Evolutionary conservation across 305 asterid genomes (phyloP).

Genomic region (Striga hermonthica): DNA sequence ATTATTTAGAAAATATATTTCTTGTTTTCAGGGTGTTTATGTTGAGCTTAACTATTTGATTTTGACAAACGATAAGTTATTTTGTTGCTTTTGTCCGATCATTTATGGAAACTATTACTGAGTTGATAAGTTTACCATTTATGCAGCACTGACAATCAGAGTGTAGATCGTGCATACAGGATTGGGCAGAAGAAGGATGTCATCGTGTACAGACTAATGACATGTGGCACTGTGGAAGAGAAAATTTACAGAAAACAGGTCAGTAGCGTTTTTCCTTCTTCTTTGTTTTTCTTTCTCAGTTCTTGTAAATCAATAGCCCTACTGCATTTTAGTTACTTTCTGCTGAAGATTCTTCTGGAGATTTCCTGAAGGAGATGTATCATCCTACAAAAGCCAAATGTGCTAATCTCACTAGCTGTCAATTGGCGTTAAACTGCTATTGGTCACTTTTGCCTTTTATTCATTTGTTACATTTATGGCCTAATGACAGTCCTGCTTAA

Average conservation of each 20-base stretch:
- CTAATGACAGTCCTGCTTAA: constrained; percentile 16
- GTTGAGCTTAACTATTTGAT: constrained; percentile 19
- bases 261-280: constrained; percentile 4
- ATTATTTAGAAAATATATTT: background rate
- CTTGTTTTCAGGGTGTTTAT: constrained; percentile 10
- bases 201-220: constrained; percentile 89
- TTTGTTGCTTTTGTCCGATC: constrained; percentile 2
- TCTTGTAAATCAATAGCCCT: background rate
- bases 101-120: constrained; percentile 6
- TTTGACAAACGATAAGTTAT: constrained; percentile 1
- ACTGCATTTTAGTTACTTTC: constrained; percentile 1
- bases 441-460: constrained; percentile 12
- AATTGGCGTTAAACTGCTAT: constrained; percentile 15
- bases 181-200: constrained; percentile 96
- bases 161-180: constrained; percentile 96
- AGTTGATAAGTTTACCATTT: constrained; percentile 29
- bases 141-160: constrained; percentile 91
- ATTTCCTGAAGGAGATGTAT: constrained; percentile 9
- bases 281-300: constrained; percentile 6
- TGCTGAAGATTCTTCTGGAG: background rate
- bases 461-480: constrained; percentile 7
- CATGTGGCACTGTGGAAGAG: constrained; percentile 91
- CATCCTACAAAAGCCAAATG: constrained; percentile 19
- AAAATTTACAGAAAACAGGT: constrained; percentile 94
- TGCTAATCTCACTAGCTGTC: background rate